phyloP scores from a whole-genome alignment of 305 asterid genomes.

The Rubia peregrina region DNA sequence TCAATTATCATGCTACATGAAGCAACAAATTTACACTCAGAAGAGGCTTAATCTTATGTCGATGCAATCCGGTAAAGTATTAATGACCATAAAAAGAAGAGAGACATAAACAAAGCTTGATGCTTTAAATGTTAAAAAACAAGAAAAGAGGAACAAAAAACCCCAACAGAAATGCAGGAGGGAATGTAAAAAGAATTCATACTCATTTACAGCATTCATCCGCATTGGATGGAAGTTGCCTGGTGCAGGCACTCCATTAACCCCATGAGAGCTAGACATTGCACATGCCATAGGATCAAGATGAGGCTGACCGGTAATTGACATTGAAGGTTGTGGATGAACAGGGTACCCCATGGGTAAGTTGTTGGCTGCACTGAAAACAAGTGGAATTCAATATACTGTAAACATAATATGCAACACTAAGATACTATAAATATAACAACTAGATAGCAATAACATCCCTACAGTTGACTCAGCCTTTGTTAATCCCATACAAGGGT shows the following conservation, averaged over 20 bases:
- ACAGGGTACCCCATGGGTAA: conserved; percentile 98
- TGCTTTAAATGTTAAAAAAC: not conserved
- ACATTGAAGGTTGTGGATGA: conserved; percentile 60
- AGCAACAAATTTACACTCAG: conserved; percentile 8
- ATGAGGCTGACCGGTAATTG: conserved; percentile 78
- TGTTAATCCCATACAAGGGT: not conserved
- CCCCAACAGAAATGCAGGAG: not conserved
- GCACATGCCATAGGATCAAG: conserved; percentile 66
- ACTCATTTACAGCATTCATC: conserved; percentile 80
- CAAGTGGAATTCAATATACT: conserved; percentile 39
- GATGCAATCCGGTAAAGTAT: not conserved
- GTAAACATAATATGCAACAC: conserved; percentile 20
- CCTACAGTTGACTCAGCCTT: not conserved
- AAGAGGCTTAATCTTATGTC: not conserved
- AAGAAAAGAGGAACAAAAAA: not conserved
- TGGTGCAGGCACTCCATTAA: conserved; percentile 89
- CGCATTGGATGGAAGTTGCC: conserved; percentile 77
- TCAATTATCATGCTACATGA: conserved; percentile 56
- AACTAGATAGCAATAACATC: not conserved
- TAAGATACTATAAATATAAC: conserved; percentile 7
- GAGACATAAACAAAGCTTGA: not conserved
- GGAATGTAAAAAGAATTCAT: conserved; percentile 24
- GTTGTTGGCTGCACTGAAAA: conserved; percentile 88
- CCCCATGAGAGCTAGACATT: conserved; percentile 59
- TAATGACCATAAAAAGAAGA: not conserved